These are phyloP conservation scores for Nicotiana attenuata DNA, from an alignment of 257 asterid species.

Conservation along the genomic window DNA sequence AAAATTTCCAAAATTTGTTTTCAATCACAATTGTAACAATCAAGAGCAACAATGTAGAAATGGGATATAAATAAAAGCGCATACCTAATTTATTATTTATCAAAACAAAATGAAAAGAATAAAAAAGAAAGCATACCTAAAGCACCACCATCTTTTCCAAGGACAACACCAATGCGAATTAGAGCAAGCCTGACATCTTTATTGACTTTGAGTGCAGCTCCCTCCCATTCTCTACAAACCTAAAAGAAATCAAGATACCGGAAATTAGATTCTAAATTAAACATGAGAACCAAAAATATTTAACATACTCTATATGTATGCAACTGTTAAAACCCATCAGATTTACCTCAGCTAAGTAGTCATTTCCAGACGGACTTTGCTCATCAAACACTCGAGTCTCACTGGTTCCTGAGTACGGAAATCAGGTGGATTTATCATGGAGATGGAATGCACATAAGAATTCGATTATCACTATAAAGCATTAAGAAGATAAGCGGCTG, in stretches of 20 bases:
- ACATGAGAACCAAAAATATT: background rate
- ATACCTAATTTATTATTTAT: background rate
- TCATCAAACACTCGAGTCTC: conserved; percentile 76
- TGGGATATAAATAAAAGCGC: too few species aligned
- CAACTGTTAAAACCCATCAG: background rate
- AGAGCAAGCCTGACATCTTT: conserved; percentile 70
- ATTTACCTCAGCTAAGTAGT: conserved; percentile 83
- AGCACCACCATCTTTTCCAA: conserved; percentile 98
- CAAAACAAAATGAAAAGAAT: background rate
- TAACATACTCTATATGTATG: background rate
- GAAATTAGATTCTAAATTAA: background rate
- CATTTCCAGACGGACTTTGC: conserved; percentile 86
- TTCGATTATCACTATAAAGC: background rate
- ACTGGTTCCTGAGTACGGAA: conserved; percentile 53
- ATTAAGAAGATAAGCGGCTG: background rate
- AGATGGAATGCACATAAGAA: background rate
- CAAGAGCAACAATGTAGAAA: background rate
- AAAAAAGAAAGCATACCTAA: conserved; percentile 40
- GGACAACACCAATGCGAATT: conserved; percentile 86
- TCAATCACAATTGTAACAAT: background rate
- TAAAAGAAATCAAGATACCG: conserved; percentile 18
- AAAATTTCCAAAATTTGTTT: background rate
- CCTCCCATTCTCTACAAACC: conserved; percentile 99
- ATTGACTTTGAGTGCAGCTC: conserved; percentile 59
- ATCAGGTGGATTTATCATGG: background rate